Evolutionary conservation across 2,329 filamentous ascomycete species (phyloP).

Genomic region (Ramularia endophylla): DNA sequence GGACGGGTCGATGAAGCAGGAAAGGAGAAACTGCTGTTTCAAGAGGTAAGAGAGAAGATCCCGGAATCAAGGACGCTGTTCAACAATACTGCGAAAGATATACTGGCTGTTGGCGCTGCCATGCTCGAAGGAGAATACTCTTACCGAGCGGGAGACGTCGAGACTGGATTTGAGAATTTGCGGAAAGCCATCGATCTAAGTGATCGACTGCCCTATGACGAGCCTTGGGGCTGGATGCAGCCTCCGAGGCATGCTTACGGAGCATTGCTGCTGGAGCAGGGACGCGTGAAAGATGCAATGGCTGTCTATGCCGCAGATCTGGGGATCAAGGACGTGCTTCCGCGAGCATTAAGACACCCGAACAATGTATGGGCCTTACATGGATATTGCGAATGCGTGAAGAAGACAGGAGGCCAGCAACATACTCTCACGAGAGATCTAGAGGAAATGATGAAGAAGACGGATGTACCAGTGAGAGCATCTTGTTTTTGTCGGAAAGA

Average conservation of each 20-base stretch:
- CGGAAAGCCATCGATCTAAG: conserved; percentile 52
- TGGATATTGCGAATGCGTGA: conserved; percentile 68
- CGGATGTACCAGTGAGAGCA: conserved; percentile 53
- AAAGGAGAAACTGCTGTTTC: conserved; percentile 47
- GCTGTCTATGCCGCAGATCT: conserved; percentile 36
- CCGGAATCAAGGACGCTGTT: conserved; percentile 58
- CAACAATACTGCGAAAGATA: conserved; percentile 60
- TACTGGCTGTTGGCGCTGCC: conserved; percentile 52
- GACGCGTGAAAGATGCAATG: conserved; percentile 34
- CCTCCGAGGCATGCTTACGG: conserved; percentile 64
- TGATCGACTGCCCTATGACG: conserved; percentile 60
- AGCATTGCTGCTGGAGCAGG: conserved; percentile 62
- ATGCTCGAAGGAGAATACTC: conserved; percentile 71
- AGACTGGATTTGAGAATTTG: conserved; percentile 46
- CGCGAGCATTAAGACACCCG: conserved; percentile 59
- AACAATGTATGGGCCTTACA: conserved; percentile 73
- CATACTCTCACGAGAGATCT: conserved; percentile 46
- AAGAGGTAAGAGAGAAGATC: conserved; percentile 46
- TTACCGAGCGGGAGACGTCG: conserved; percentile 59
- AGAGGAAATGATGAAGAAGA: conserved; percentile 47
- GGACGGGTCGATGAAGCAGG: conserved; percentile 52
- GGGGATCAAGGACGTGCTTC: conserved; percentile 46
- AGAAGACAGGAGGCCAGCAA: conserved; percentile 42
- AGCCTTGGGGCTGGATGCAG: conserved; percentile 77
- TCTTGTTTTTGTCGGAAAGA: conserved; percentile 52